These are phyloP conservation scores for Cocos nucifera DNA, from an alignment of 176 grass and related monocot species.

Conservation along the genomic window DNA sequence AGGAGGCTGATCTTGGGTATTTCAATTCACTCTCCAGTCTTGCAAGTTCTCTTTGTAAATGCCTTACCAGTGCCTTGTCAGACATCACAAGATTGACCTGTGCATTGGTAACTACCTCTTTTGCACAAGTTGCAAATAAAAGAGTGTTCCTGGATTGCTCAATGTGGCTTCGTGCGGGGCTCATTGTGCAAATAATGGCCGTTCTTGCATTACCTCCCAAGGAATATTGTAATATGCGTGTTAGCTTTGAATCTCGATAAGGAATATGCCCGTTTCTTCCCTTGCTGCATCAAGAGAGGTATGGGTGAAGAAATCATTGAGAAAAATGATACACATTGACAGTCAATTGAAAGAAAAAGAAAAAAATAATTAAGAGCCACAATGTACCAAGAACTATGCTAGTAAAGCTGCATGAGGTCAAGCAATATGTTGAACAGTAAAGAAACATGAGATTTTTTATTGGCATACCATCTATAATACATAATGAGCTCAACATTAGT, in stretches of 20 bases:
- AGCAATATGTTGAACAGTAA: too few relatives aligned
- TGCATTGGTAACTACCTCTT: constrained; percentile 66
- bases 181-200: constrained; percentile 93
- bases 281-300: constrained; percentile 35
- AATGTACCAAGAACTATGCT: too few relatives aligned
- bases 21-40: constrained; percentile 66
- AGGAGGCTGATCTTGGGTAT: constrained; percentile 34
- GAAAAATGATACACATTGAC: too few relatives aligned
- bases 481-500: too few relatives aligned
- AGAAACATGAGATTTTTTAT: too few relatives aligned
- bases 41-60: constrained; percentile 66
- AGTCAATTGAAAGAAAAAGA: too few relatives aligned
- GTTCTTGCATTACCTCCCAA: constrained; percentile 84
- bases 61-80: constrained; percentile 79
- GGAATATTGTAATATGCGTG: constrained; percentile 72
- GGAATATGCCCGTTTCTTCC: constrained; percentile 75
- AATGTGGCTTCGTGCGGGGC: constrained; percentile 55
- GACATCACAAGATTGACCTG: constrained; percentile 83
- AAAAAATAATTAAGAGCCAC: too few relatives aligned
- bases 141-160: constrained; percentile 91
- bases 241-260: constrained; percentile 91
- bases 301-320: too few relatives aligned
- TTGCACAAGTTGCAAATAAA: constrained; percentile 77
- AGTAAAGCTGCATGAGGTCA: too few relatives aligned
- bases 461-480: too few relatives aligned